Conservation (phyloP, 2,329 filamentous ascomycete species). For the Trichoderma simmonsii region DNA sequence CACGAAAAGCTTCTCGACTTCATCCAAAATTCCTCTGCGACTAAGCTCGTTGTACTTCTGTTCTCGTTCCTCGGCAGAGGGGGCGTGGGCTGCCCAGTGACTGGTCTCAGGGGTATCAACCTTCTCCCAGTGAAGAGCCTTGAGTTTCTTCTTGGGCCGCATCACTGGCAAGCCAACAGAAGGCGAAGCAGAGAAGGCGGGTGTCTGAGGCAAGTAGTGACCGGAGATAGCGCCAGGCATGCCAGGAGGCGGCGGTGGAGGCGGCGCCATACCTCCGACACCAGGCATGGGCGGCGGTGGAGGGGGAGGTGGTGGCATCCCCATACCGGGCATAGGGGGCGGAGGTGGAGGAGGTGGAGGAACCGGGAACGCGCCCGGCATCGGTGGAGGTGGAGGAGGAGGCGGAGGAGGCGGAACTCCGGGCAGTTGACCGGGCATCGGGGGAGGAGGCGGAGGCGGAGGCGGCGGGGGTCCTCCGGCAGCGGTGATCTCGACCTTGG, state of each 20-base stretch:
- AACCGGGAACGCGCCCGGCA: constrained; percentile 42
- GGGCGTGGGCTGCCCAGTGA: constrained; percentile 84
- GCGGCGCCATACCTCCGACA: constrained; percentile 36
- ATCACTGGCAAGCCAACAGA: constrained; percentile 73
- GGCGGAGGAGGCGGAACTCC: constrained; percentile 37
- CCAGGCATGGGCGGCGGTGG: constrained; percentile 44
- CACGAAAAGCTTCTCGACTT: constrained; percentile 96
- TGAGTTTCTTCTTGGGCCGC: constrained; percentile 97
- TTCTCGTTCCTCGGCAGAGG: constrained; percentile 84
- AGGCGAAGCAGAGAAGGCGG: constrained; percentile 50
- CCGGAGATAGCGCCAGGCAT: constrained; percentile 69
- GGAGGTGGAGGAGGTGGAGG: constrained; percentile 43
- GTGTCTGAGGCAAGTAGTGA: constrained; percentile 68
- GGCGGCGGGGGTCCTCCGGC: constrained; percentile 38
- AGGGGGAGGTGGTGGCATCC: constrained; percentile 22
- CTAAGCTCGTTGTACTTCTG: constrained; percentile 94
- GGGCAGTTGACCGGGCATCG: constrained; percentile 34
- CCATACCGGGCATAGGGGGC: constrained; percentile 43
- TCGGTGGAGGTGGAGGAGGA: constrained; percentile 32
- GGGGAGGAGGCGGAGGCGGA: constrained; percentile 33
- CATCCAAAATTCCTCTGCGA: constrained; percentile 91
- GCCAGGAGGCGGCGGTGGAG: constrained; percentile 59
- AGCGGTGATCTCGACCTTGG: constrained; percentile 58
- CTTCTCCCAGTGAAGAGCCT: constrained; percentile 99
- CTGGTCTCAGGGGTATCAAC: constrained; percentile 89